Conservation (phyloP, 2,329 filamentous ascomycete species). For the Pseudogymnoascus sp. region DNA sequence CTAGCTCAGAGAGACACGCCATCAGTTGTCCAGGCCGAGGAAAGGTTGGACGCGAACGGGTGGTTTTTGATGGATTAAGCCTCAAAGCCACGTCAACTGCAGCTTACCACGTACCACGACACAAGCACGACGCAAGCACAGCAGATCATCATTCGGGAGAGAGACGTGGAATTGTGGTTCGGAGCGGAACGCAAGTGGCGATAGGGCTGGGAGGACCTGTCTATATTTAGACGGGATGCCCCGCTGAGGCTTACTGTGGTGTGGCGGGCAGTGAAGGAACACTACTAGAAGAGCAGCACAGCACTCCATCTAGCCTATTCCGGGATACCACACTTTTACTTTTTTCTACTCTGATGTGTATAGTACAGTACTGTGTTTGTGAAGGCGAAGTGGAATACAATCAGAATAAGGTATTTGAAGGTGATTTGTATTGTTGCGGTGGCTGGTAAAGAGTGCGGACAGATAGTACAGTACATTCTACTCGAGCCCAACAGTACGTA, state of each 20-base stretch:
- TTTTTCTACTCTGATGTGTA: background rate
- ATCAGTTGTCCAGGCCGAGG: background rate
- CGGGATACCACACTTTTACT: background rate
- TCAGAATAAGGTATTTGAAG: background rate
- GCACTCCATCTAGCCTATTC: background rate
- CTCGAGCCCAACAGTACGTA: too few relatives aligned
- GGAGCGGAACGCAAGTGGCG: background rate
- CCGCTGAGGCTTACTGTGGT: background rate
- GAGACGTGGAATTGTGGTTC: background rate
- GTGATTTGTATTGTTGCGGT: background rate
- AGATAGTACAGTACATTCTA: background rate
- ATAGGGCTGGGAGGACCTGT: background rate
- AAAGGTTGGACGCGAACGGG: too few relatives aligned
- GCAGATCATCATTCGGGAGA: background rate
- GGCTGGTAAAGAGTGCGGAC: background rate
- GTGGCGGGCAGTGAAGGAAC: conserved; percentile 4
- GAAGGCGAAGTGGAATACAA: background rate
- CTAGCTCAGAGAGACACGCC: background rate
- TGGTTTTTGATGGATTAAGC: background rate
- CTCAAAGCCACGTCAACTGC: background rate
- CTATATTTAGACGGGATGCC: background rate
- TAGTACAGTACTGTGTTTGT: background rate
- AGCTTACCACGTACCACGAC: background rate
- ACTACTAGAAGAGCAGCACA: background rate
- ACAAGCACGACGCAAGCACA: too few relatives aligned